Evolutionary conservation across 169 alveolate species (phyloP), one percentile per base, ranked within the genome.

Genomic region (Toxoplasma gondii): DNA sequence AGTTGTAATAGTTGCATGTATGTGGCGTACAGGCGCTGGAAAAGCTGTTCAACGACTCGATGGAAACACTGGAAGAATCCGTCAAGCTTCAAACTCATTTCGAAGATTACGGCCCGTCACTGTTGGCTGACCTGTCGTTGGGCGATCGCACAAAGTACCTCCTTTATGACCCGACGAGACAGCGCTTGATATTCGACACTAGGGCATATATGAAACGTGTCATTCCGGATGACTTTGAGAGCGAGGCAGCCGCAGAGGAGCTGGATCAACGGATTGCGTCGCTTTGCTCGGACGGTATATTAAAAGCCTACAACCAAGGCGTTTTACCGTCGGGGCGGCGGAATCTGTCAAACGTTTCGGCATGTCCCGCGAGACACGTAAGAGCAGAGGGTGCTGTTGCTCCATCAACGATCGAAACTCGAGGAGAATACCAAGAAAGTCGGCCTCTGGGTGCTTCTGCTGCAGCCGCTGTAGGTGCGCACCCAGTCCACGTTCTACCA

Each of bases 211-310:
- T 74, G 84, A 36, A 31, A 74, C 24, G 22, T n/a, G n/a, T 74
- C 84, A 74, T 74, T 74, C 84, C 84, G 17, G 43, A 31, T 34
- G 84, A 74, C 9, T 1, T 0, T 22, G 84, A 74, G 27, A 74
- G 84, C n/a, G 84, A n/a, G 84, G n/a, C 84, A 7, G 84, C 84
- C n/a, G 84, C 84, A 36, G 12, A n/a, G 44, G 84, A 34, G 49
- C 84, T 36, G 38, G 49, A 74, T 31, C 84, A n/a, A n/a, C 45
- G 84, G 84, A 36, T 74, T 74, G 49, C 43, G 44, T 36, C 43
- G 44, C 84, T 34, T 16, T 36, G 44, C 27, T 74, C 12, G 44
- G 49, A 74, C 27, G 49, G 5, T 2, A 24, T 1, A n/a, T 1
- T 12, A n/a, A n/a, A 74, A 2, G 44, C n/a, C 84, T 41, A 36